Base-by-base conservation (phyloP, 2,329 filamentous ascomycete species). In the Cordyceps militaris region DNA sequence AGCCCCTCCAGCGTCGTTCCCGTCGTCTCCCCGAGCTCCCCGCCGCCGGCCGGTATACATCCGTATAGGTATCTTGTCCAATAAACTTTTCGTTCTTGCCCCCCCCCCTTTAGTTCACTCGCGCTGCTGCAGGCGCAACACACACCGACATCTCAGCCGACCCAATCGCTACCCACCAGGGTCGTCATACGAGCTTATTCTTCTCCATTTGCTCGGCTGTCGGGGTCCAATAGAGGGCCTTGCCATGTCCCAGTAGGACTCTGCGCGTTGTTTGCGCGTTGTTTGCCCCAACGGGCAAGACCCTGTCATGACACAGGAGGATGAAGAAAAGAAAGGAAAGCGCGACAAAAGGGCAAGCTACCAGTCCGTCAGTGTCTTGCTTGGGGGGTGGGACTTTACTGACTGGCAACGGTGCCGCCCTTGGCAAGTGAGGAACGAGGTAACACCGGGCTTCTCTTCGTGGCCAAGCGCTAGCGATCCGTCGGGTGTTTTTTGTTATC, bases 131-230 rank as follows among this genome's bases (percentile, higher is more conserved):
- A 23, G 40, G 40, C 51, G 26, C 6, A 11, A 36, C 34, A 28
- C 52, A 55, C 52, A 40, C 50, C 38, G 50, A 53, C 50, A 43
- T 9, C 38, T 43, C 38, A 32, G 11, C 30, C 16, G 4, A n/a
- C 24, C 38, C 38, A 53, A 24, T 30, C 21, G 16, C 19, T 8
- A 5, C 3, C 26, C 16, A n/a, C 34, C 44, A 32, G 44, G 32
- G 53, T 56, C 43, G 53, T 56, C 34, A 48, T 49, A 49, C 44
- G 53, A 48, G 53, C 53, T 56, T 56, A 48, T 48, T 56, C 53
- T 48, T 28, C 53, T 36, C 51, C 51, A 54, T 54, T 23, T 9
- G n/a, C 51, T 49, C 53, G 53, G 53, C 43, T 56, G 32, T 49
- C 53, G 53, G 43, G 40, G 34, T 48, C 53, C 53, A 56, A 56